Evolutionary conservation across 306 rosid genomes (phyloP), one percentile per base, ranked within the genome.

Genomic region (Medicago ruthenica): DNA sequence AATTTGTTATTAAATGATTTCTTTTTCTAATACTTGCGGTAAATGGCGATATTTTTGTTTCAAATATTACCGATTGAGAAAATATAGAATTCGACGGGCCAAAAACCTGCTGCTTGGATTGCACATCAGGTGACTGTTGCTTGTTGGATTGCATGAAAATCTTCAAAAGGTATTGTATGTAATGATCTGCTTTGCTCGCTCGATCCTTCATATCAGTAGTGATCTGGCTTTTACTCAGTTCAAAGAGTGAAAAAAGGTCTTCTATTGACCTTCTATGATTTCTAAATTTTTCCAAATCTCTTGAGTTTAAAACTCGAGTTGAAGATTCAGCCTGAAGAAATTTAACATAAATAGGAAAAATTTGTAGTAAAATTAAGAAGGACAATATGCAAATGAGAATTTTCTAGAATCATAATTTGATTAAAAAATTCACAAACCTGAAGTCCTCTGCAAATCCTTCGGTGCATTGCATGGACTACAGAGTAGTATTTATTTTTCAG

Each of bases 211-310:
- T 42, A 8, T 47, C 57, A 8, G 36, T 9, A n/a, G 61, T 66
- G 31, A 86, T 80, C 27, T 80, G 51, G 64, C 72, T 77, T 80
- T 77, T 83, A 4, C 41, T 39, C 58, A 80, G 68, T n/a, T 18
- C 58, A 36, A 86, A 69, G 74, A 37, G 8, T 6, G 6, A 1
- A 39, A 83, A 59, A 80, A 65, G 4, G 1, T 1, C 7, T 37
- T 80, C 79, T 21, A 74, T 0, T 3, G 0, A 0, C 20, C 0
- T 66, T 27, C 31, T 75, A 4, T 1, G 1, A 0, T 0, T 0
- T 62, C n/a, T 39, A 2, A 1, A 3, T 37, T 9, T 67, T 20
- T 36, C 62, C 5, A 51, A 1, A 39, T 48, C 8, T 18, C 0
- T 0, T 42, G 14, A 13, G 50, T 34, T 63, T 37, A 22, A 6